Conservation (phyloP, 2,329 filamentous ascomycete genomes). For the Alternaria sp. region DNA sequence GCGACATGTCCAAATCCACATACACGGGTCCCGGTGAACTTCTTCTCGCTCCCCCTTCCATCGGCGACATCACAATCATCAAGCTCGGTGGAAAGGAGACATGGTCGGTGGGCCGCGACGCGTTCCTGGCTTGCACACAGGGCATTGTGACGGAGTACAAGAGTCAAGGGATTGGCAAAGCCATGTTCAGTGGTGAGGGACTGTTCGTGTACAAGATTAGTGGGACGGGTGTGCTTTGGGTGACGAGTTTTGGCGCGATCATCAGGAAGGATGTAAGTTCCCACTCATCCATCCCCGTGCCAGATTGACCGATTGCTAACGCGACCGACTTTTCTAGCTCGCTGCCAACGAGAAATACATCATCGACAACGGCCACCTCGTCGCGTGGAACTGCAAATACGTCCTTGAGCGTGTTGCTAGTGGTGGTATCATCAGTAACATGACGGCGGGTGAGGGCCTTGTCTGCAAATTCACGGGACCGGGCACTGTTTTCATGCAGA, state of each 20-base stretch:
- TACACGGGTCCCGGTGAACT: conserved; percentile 92
- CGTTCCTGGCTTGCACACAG: conserved; percentile 83
- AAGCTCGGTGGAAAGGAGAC: conserved; percentile 72
- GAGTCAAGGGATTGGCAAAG: conserved; percentile 83
- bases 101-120: conserved; percentile 87
- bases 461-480: conserved; percentile 93
- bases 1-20: conserved; percentile 77
- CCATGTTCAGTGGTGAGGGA: conserved; percentile 92
- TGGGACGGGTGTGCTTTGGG: conserved; percentile 82
- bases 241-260: conserved; percentile 93
- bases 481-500: conserved; percentile 91
- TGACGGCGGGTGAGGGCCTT: conserved; percentile 82
- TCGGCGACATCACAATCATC: conserved; percentile 87
- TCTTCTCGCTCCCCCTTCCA: conserved; percentile 76
- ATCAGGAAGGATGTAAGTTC: conserved; percentile 85
- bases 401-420: conserved; percentile 87
- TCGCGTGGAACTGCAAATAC: conserved; percentile 97
- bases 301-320: not conserved
- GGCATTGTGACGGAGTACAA: conserved; percentile 90
- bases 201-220: conserved; percentile 87
- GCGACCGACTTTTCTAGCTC: not conserved
- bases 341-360: conserved; percentile 78
- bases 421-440: conserved; percentile 88
- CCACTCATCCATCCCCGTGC: not conserved
- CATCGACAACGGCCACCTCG: conserved; percentile 89